phyloP scores from a whole-genome alignment of 345 rosid species.

The Reutealis trisperma region DNA sequence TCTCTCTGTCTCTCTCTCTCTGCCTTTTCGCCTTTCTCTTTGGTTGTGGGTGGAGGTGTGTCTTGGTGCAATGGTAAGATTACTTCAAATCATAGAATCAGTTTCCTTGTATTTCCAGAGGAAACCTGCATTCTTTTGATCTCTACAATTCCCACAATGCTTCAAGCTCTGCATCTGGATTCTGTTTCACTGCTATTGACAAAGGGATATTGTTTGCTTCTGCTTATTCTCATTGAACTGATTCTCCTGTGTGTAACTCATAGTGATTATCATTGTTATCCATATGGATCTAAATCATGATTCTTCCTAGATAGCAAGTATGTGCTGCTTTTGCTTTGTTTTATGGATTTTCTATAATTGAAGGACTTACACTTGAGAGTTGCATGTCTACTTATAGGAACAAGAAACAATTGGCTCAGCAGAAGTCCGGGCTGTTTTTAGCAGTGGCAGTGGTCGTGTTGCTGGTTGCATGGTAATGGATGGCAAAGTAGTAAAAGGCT shows the following conservation, averaged over 20 bases:
- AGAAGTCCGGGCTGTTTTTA: conserved; percentile 84
- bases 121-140: background rate
- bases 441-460: conserved; percentile 97
- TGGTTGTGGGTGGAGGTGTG: background rate
- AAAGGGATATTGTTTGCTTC: background rate
- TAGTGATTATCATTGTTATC: background rate
- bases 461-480: conserved; percentile 98
- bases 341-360: conserved; percentile 4
- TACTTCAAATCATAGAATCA: background rate
- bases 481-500: conserved; percentile 81
- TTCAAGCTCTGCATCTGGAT: background rate
- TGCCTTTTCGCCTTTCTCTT: background rate
- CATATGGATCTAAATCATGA: background rate
- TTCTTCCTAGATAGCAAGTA: background rate
- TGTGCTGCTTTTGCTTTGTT: background rate
- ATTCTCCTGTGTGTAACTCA: background rate
- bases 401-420: conserved; percentile 82
- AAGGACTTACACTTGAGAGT: conserved; percentile 28
- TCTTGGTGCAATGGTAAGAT: background rate
- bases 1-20: background rate
- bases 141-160: background rate
- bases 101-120: background rate
- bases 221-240: background rate
- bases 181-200: background rate
- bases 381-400: conserved; percentile 53